Conservation (phyloP, 306 rosid species). For the Sindora glabra region DNA sequence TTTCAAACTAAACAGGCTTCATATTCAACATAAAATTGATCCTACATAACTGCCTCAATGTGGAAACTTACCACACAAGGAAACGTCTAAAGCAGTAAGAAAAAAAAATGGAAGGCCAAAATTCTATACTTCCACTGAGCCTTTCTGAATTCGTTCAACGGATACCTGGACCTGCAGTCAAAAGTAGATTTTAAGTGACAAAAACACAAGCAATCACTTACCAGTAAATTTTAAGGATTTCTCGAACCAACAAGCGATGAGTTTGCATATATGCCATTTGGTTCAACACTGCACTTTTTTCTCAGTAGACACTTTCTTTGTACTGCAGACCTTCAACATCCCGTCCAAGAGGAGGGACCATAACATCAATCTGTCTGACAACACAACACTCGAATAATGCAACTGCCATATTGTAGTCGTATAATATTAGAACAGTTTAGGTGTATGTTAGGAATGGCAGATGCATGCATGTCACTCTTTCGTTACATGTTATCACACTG, state of each 20-base stretch:
- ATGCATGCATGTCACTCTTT: slow-evolving; percentile 22
- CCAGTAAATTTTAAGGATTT: slow-evolving; percentile 15
- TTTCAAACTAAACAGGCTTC: too few relatives aligned
- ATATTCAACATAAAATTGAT: too few relatives aligned
- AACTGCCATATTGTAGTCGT: slow-evolving; percentile 33
- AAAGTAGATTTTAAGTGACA: neutral
- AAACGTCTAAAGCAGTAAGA: slow-evolving; percentile 6
- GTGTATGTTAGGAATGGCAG: slow-evolving; percentile 20
- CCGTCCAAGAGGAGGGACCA: slow-evolving; percentile 40
- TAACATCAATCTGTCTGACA: slow-evolving; percentile 39
- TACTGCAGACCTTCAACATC: slow-evolving; percentile 33
- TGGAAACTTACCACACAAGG: slow-evolving; percentile 16
- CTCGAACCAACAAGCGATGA: slow-evolving; percentile 35
- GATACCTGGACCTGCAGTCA: slow-evolving; percentile 82
- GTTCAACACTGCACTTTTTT: slow-evolving; percentile 31
- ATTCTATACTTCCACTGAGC: slow-evolving; percentile 26
- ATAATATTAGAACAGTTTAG: slow-evolving; percentile 29
- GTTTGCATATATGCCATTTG: slow-evolving; percentile 39
- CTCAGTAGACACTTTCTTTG: slow-evolving; percentile 32
- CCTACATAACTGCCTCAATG: too few relatives aligned
- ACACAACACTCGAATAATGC: slow-evolving; percentile 28
- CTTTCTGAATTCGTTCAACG: slow-evolving; percentile 68
- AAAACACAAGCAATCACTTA: neutral
- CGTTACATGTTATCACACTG: slow-evolving; percentile 21
- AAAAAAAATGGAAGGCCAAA: slow-evolving; percentile 12